Evolutionary conservation across 257 asterid species (phyloP).

Genomic region (Solanum paucissectum): DNA sequence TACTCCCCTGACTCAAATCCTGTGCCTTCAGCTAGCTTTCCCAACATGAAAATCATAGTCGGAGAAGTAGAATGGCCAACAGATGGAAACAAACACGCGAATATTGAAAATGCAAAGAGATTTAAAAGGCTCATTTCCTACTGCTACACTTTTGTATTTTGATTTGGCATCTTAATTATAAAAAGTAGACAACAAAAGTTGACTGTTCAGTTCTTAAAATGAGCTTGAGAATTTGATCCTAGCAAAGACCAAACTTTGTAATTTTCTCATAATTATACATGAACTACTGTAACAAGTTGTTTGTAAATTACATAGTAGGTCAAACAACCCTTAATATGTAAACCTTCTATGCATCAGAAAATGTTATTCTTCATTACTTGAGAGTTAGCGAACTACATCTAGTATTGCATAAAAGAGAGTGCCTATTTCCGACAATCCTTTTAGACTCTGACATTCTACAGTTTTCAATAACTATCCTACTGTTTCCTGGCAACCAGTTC

Average conservation of each 20-base stretch:
- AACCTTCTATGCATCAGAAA: no score
- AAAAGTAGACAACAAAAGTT: no score
- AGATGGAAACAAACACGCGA: slow-evolving; percentile 61
- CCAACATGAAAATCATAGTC: slow-evolving; percentile 53
- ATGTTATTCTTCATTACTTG: not conserved
- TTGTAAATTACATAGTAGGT: no score
- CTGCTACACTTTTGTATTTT: no score
- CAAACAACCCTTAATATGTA: no score
- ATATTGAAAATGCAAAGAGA: slow-evolving; percentile 34
- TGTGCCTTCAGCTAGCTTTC: slow-evolving; percentile 86
- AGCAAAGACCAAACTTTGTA: no score
- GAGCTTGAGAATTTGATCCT: no score
- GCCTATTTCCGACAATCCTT: not conserved
- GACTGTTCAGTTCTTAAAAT: no score
- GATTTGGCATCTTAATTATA: no score
- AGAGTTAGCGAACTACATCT: not conserved
- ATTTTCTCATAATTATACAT: no score
- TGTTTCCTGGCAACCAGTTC: not conserved
- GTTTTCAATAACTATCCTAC: not conserved
- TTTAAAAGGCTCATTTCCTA: slow-evolving; percentile 22
- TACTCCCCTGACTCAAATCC: slow-evolving; percentile 73
- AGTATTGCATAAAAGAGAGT: not conserved
- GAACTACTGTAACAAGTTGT: no score
- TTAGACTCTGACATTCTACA: not conserved
- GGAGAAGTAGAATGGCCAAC: slow-evolving; percentile 99